Conservation (phyloP, 345 rosid genomes). For the Gossypium ekmanianum region DNA sequence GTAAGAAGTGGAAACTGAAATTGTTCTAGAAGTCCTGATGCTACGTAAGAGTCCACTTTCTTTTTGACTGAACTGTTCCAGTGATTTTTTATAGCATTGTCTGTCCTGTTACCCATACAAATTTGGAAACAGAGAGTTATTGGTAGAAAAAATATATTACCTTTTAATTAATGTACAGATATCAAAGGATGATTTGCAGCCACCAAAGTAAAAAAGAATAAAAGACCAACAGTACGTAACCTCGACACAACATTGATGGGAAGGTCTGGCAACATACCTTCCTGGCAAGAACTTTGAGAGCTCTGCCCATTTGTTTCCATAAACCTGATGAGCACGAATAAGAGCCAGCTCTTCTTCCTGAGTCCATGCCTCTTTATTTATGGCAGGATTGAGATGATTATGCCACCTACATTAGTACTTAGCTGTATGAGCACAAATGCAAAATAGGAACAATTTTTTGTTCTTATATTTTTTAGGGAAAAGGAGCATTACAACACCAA, state of each 20-base stretch:
- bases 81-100: slow-evolving; percentile 97
- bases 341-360: slow-evolving; percentile 95
- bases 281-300: slow-evolving; percentile 96
- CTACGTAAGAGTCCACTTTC: slow-evolving; percentile 87
- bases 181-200: neutral
- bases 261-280: slow-evolving; percentile 48
- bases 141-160: neutral
- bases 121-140: slow-evolving; percentile 20
- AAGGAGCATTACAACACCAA: neutral
- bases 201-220: neutral
- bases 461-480: neutral
- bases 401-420: slow-evolving; percentile 70
- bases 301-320: slow-evolving; percentile 99
- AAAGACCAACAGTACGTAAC: neutral
- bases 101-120: slow-evolving; percentile 61
- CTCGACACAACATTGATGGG: neutral
- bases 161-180: neutral
- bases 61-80: slow-evolving; percentile 99
- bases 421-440: slow-evolving; percentile 4
- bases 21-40: slow-evolving; percentile 85
- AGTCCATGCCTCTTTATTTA: slow-evolving; percentile 98
- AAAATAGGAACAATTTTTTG: neutral
- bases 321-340: slow-evolving; percentile 93
- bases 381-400: slow-evolving; percentile 95
- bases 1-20: slow-evolving; percentile 57